Evolutionary conservation across 2,329 filamentous ascomycete genomes (phyloP), one percentile per base, ranked within the genome.

Genomic region (Ascosphaera apis): DNA sequence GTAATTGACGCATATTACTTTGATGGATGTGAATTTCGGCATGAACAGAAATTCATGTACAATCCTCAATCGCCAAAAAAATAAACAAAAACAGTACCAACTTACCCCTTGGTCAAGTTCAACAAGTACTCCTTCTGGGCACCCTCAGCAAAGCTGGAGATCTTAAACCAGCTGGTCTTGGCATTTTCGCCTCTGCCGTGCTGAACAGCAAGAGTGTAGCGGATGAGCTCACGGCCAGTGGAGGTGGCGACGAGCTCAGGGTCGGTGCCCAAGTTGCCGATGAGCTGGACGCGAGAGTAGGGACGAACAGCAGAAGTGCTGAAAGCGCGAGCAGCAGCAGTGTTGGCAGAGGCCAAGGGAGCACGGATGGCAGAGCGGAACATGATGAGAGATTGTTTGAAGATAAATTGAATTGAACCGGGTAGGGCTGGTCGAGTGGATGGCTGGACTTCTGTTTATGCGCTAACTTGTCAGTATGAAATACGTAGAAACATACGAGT

Each of bases 161-260:
- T 64, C 39, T 66, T 67, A 66, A 91, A 95, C 78, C 79, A 95
- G 63, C 76, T 88, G 19, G 77, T 80, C 52, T 72, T 67, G 50
- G 71, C 65, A 56, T 80, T 77, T 12, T 86, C 76, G 44, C 59
- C 62, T 41, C 63, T 58, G 11, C 82, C 82, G 40, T 53, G 55
- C 54, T 62, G 73, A 48, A 72, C 78, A 36, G 71, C 84, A 42
- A 98, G 61, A 3, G 72, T 61, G 54, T 91, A 95, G 47, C 68
- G 70, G 49, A 95, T 52, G 39, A 91, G 49, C 43, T 91, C 78
- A 43, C 66, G 66, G 39, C 82, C 82, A 36, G 62, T 74, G 48
- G 69, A 67, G 34, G 78, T 80, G 40, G 71, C 55, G 27, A 67
- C 64, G 44, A 83, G 49, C 63, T 93, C 84, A 39, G 88, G 86